phyloP scores from a whole-genome alignment of 768 basidiomycete genomes.

The Paxillus involutus region DNA sequence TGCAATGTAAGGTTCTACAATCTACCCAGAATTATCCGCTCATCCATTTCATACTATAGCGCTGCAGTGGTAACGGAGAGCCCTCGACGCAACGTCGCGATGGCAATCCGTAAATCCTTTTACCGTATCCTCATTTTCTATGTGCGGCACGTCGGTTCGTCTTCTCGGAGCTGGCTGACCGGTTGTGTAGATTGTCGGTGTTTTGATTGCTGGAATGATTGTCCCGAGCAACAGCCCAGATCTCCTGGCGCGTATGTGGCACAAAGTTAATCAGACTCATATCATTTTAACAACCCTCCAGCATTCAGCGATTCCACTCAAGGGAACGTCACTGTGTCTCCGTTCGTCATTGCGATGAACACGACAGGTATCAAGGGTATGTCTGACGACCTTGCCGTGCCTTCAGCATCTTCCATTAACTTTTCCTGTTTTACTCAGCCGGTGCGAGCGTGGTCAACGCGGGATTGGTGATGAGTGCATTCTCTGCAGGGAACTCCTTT shows the following conservation, averaged over 20 bases:
- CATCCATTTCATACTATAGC: slow-evolving; percentile 31
- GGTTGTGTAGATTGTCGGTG: slow-evolving; percentile 53
- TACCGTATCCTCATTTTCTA: slow-evolving; percentile 82
- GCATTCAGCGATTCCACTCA: slow-evolving; percentile 37
- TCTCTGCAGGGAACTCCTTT: slow-evolving; percentile 69
- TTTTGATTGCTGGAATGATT: slow-evolving; percentile 71
- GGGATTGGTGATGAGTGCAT: slow-evolving; percentile 67
- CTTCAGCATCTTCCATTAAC: too few relatives aligned
- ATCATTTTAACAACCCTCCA: slow-evolving; percentile 32
- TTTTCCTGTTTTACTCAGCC: slow-evolving; percentile 27
- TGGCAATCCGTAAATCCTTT: slow-evolving; percentile 75
- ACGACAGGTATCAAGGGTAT: slow-evolving; percentile 62
- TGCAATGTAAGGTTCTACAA: slow-evolving; percentile 51
- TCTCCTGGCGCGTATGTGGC: slow-evolving; percentile 41
- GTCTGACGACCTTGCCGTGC: background rate
- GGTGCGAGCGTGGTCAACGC: slow-evolving; percentile 72
- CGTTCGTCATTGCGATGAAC: slow-evolving; percentile 79
- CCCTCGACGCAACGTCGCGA: slow-evolving; percentile 75
- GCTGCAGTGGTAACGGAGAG: slow-evolving; percentile 78
- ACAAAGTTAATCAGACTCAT: slow-evolving; percentile 21
- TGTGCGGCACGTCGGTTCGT: slow-evolving; percentile 31
- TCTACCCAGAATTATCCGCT: slow-evolving; percentile 5
- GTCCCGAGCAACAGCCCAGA: slow-evolving; percentile 61
- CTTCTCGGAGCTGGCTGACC: background rate
- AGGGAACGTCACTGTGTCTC: slow-evolving; percentile 69